Base-by-base conservation (phyloP, 2,329 filamentous ascomycete genomes). In the Sporothrix pseudoabietina region DNA sequence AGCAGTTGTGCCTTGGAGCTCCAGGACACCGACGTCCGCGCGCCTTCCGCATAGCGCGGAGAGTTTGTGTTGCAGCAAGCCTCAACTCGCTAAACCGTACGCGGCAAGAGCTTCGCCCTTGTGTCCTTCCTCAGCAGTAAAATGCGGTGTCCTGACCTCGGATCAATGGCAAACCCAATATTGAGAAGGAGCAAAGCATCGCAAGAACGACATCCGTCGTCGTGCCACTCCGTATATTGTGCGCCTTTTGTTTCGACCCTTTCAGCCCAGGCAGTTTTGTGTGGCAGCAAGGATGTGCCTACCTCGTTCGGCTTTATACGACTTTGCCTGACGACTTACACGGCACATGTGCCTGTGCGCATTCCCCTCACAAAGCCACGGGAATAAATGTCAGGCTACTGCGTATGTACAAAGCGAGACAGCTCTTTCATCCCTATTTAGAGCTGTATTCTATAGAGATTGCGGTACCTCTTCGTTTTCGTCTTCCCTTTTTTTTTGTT, bases 61-160 rank as follows among this genome's bases (percentile, higher is more conserved):
- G 10, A 66, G 3, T 10, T 52, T 68, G 61, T 52, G 26, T 68
- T 35, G 22, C 47, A 32, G 16, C 30, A 32, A 52, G 4, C 63
- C 39, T 30, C n/a, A 66, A 22, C 22, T 47, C 7, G 19, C 61
- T 26, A 66, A n/a, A 26, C 61, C 22, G 41, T 44, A 66, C 41
- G 22, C 12, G 61, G 61, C 35, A 66, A 47, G 61, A 66, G 61
- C 61, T 66, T 66, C 59, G 35, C 41, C 39, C 22, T 16, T 30
- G 8, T 47, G 22, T 65, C 61, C 39, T 66, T 66, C 22, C 22
- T 47, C 39, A 22, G 57, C 6, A 22, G 32, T 41, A 7, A 19
- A 12, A 12, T 39, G n/a, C 16, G 9, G 22, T 63, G 19, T 41
- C 19, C 57, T 63, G 41, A 63, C 57, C 57, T 63, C 57, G 32